Evolutionary conservation across 805 yeast species (phyloP), one percentile per base, ranked within the genome.

Genomic region (Candida awuae): DNA sequence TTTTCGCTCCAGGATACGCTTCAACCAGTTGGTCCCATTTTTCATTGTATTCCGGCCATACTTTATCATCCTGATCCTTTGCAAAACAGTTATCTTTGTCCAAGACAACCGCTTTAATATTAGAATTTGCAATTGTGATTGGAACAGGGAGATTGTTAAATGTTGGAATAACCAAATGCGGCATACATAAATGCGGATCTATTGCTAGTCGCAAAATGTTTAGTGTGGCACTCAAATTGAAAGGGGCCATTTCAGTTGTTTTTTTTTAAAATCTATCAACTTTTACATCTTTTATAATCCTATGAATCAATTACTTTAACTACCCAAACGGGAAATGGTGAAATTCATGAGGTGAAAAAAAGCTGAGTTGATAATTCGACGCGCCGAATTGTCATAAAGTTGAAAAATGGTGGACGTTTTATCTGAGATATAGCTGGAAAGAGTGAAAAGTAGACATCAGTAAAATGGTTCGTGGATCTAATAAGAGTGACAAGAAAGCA

Each of bases 71-170:
- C 39, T 84, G 83, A 26, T 88, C 88, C 42, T 73, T 71, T 5
- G 98, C 94, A 56, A 92, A 84, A 54, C 97, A 90, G 58, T 92
- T 92, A 61, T 92, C 98, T 57, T 92, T 92, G 55, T 92, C 98
- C 19, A 92, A 65, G 0, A 92, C 90, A 2, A 88, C 70, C 0
- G 87, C 94, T 52, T 75, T 80, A 41, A 84, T 81, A 5, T 50
- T 50, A 4, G 49, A 42, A 2, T 46, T 48, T 8, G 51, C 50
- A 14, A 50, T 27, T 1, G 38, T 18, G 3, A 55, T 9, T 4
- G 59, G 61, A 5, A 51, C 39, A 0, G 62, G 63, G 4, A 59
- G 35, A 6, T 56, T 48, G 40, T 52, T 53, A 41, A 61, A 60
- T 8, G 50, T 53, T 0, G 92, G 84, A 3, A 81, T 55, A 0